Percentiles rank a stretch among this genome's conserved stretches.
Evolutionary conservation across 306 rosid species (phyloP).

Genomic region (Lablab purpureus): DNA sequence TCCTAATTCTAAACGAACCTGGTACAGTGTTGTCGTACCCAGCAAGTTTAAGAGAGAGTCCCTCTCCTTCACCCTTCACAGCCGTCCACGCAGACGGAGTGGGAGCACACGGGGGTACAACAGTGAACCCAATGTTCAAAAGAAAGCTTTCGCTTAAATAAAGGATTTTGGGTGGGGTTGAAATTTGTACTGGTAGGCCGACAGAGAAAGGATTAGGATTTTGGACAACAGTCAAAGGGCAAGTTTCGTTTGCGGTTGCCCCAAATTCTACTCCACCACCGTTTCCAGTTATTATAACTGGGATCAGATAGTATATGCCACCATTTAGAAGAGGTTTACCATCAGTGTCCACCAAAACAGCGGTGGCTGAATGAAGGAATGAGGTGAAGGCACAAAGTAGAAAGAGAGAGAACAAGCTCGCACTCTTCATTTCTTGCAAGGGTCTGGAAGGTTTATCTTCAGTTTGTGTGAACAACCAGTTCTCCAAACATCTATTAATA

Average conservation of each 20-base stretch:
- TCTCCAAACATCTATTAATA: too few relatives aligned
- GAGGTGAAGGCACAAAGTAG: background rate
- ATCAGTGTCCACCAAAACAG: background rate
- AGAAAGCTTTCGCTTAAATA: rapidly evolving
- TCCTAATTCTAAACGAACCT: background rate
- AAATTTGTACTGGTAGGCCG: too few relatives aligned
- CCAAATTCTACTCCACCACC: too few relatives aligned
- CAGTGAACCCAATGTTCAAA: background rate
- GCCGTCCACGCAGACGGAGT: background rate
- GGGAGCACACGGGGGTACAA: background rate
- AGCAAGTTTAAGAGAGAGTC: background rate
- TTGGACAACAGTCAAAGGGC: too few relatives aligned
- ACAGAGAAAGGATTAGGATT: too few relatives aligned
- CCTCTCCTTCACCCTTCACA: background rate
- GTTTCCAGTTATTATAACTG: too few relatives aligned
- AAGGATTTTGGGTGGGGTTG: background rate
- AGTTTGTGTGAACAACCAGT: too few relatives aligned
- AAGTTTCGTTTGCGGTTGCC: too few relatives aligned
- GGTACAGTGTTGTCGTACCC: background rate
- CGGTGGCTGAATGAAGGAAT: background rate
- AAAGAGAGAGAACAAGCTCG: background rate
- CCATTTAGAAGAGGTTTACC: too few relatives aligned
- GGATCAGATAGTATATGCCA: too few relatives aligned
- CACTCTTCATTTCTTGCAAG: background rate
- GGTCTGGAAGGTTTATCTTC: background rate